phyloP scores from a whole-genome alignment of 2,329 filamentous ascomycete genomes.

The Colletotrichum abscissum region DNA sequence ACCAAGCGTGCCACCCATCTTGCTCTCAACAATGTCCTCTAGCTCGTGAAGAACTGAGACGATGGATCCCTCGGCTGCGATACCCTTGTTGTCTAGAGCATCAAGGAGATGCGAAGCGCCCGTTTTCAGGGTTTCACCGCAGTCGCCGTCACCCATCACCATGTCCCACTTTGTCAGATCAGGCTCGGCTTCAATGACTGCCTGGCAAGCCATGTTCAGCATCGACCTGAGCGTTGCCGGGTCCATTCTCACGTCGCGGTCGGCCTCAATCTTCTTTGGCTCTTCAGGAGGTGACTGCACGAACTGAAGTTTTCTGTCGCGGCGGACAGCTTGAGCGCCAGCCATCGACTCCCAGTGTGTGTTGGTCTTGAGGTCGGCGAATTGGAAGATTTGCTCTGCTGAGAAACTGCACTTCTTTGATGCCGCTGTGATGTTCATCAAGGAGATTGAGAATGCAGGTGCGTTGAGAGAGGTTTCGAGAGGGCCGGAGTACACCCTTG shows the following conservation, averaged over 20 bases:
- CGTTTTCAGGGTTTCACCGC: conserved; percentile 70
- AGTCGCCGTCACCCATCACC: conserved; percentile 74
- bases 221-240: conserved; percentile 63
- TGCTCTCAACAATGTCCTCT: conserved; percentile 66
- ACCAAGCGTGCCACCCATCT: conserved; percentile 65
- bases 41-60: conserved; percentile 59
- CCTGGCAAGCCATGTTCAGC: conserved; percentile 64
- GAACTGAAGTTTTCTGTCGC: conserved; percentile 55
- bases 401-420: conserved; percentile 58
- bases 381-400: conserved; percentile 65
- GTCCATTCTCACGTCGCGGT: conserved; percentile 62
- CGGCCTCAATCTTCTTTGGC: conserved; percentile 49
- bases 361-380: conserved; percentile 74
- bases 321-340: conserved; percentile 53
- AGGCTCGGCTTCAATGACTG: conserved; percentile 68
- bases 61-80: conserved; percentile 56
- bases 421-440: conserved; percentile 68
- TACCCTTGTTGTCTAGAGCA: conserved; percentile 51
- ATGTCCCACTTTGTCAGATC: conserved; percentile 73
- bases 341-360: conserved; percentile 65
- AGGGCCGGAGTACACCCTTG: conserved; percentile 69
- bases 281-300: conserved; percentile 50
- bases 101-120: conserved; percentile 62
- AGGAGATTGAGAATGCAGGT: conserved; percentile 75
- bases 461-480: conserved; percentile 80